Base-by-base conservation (phyloP, 2,329 filamentous ascomycete species). In the Phialophora tarda region DNA sequence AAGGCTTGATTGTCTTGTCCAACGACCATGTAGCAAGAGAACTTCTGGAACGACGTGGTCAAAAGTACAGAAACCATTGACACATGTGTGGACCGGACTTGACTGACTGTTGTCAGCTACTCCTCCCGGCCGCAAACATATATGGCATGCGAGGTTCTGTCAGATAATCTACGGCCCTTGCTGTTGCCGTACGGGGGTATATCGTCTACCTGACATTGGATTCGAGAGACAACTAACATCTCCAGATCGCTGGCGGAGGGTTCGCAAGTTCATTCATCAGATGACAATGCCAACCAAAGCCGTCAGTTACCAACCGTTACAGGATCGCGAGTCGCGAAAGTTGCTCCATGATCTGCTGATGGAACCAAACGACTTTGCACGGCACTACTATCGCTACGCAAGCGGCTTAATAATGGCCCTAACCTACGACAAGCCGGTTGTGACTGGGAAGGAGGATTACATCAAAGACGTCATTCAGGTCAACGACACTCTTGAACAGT, bases 321-420 rank as follows among this genome's bases (percentile, higher is more conserved):
- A 85, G 71, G 80, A 82, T 34, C 79, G 82, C 10, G 82, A 85
- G 67, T 80, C 82, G 26, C 77, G 75, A 7, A 76, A 81, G 23
- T 68, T 85, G 3, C 77, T 79, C 47, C 74, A 71, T 63, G 77
- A 81, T 4, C 73, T 85, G 4, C 72, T 85, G 6, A 10, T 11
- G 0, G 74, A 74, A 6, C 76, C 79, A 0, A 63, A 69, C 1
- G 77, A 77, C 21, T 84, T 81, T 76, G 79, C 82, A 64, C 77
- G 78, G 55, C 75, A 78, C 17, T 76, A 84, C 32, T 79, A 84
- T 71, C 76, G 81, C 0, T 85, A 82, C 69, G 82, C 82, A 0
- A 78, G 79, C 1, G 81, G 79, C 66, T 76, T 84, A 30, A 81
- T 84, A 3, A 84, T 84, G 68, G 81, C 78, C 6, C 81, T 84